Evolutionary conservation across 495 filamentous ascomycete genomes (phyloP), one percentile per base, ranked within the genome.

Genomic region (Podospora didyma): DNA sequence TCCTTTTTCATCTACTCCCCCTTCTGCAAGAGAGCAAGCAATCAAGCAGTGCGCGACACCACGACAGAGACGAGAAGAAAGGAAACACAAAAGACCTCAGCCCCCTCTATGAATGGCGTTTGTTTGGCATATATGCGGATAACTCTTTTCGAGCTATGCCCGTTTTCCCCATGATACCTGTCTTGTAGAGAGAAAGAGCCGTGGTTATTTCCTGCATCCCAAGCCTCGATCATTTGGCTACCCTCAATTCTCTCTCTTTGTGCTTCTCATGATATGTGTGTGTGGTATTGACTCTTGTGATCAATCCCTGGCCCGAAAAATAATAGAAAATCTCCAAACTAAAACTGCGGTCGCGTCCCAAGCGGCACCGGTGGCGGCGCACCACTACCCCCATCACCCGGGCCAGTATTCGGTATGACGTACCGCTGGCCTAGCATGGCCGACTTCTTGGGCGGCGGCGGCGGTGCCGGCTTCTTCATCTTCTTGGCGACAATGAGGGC

Each of bases 381-480:
- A 37, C 49, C 55, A 16, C 39, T 63, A 20, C 17, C 52, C 2
- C 51, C 53, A 4, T 42, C 51, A 16, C 3, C 34, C 22, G 14
- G 14, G 35, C 63, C 3, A 31, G 26, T 31, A 3, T 3, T 31
- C 26, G 9, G 26, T 9, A 31, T 31, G 9, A 4, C 26, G 9
- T 31, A 14, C 23, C 16, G 46, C 16, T 28, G 37, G 51, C 51
- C 47, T 5, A 49, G 16, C 12, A 17, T 17, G 0, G 41, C 17
- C 1, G 39, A 67, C 59, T 69, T 72, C 49, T 67, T 69, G 10
- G 84, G 80, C n/a, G 86, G 86, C 3, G 86, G 87, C 2, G 89
- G 83, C 22, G 82, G 87, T 3, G 89, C 86, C 7, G 85, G 79
- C 60, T 86, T 88, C 72, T 85, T 89, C 62, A 75, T 81, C 24